Conservation (phyloP, 257 asterid species). For the Ligustrum vulgare region DNA sequence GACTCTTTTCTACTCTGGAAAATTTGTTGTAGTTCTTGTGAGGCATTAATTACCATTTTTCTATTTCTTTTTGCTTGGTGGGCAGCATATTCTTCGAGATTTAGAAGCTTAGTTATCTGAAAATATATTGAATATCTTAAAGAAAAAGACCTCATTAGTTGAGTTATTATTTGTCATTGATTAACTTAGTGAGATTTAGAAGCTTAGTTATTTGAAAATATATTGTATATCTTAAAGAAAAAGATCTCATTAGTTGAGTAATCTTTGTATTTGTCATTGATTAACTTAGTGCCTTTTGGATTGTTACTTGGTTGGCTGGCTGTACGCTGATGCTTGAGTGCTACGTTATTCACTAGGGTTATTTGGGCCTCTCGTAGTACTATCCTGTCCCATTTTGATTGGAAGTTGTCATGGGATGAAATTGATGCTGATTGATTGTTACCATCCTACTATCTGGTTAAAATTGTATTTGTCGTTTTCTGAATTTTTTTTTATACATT, state of each 20-base stretch:
- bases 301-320: slow-evolving; percentile 14
- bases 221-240: no score
- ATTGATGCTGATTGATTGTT: slow-evolving; percentile 13
- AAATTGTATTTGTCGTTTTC: slow-evolving; percentile 8
- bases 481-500: background rate
- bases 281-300: background rate
- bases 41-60: background rate
- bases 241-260: background rate
- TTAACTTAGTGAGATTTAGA: background rate
- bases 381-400: background rate
- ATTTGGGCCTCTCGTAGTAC: background rate
- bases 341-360: slow-evolving; percentile 2
- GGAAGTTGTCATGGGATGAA: slow-evolving; percentile 6
- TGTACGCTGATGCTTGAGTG: slow-evolving; percentile 16
- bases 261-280: background rate
- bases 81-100: background rate
- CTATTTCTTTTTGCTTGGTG: background rate
- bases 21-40: background rate
- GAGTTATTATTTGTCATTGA: background rate
- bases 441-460: slow-evolving; percentile 15
- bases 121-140: background rate
- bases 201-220: slow-evolving; percentile 17
- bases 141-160: background rate
- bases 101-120: background rate
- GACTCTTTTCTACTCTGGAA: background rate